Conservation (phyloP, 2,329 filamentous ascomycete species). For the Monilinia fructicola region DNA sequence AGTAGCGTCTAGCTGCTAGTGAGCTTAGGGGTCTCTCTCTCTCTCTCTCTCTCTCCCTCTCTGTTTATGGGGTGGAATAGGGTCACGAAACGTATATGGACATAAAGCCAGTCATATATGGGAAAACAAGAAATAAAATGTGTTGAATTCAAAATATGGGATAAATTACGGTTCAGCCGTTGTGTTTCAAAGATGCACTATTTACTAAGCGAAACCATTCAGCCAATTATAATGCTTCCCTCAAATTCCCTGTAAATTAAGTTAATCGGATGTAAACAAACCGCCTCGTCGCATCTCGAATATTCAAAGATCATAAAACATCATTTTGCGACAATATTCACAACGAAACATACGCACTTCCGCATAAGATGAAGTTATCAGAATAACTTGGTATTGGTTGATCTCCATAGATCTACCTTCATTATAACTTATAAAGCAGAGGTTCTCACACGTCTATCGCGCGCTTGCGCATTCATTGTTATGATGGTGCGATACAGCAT, state of each 20-base stretch:
- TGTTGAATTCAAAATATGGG: no score
- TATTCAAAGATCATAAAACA: constrained; percentile 1
- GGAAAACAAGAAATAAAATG: no score
- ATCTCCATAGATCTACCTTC: constrained; percentile 22
- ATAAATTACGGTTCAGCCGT: no score
- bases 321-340: constrained; percentile 25
- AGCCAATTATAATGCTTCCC: neutral
- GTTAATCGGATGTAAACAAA: constrained; percentile 22
- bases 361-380: constrained; percentile 8
- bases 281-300: constrained; percentile 20
- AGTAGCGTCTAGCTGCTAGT: no score
- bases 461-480: constrained; percentile 14
- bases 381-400: neutral
- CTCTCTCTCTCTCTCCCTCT: no score
- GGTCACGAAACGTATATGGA: no score
- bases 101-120: no score
- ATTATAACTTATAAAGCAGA: constrained; percentile 12
- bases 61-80: no score
- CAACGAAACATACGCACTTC: constrained; percentile 8
- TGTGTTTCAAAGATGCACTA: neutral
- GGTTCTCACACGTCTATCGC: neutral
- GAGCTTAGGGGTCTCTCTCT: no score
- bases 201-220: neutral
- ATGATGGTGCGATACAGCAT: constrained; percentile 27
- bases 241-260: neutral